A percentile compares a stretch with the other conserved stretches of the same genome.
These are phyloP conservation scores for Discostella stelligera DNA, from an alignment of 352 stramenopile genomes.

Conservation along the genomic window DNA sequence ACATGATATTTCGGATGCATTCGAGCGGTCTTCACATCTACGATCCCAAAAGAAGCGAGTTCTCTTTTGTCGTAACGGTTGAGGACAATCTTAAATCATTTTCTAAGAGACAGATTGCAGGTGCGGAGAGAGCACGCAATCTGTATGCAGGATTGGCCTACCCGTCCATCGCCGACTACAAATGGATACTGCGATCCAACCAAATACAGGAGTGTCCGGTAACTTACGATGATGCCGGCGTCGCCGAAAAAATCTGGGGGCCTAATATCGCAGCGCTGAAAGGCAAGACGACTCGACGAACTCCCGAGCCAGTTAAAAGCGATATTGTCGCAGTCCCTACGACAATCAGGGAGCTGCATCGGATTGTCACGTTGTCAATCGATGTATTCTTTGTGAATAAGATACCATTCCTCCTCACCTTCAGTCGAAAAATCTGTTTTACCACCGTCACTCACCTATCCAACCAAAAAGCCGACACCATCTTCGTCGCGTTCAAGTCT, in stretches of 20 bases:
- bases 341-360: not conserved
- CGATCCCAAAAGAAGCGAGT: not conserved
- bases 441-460: not conserved
- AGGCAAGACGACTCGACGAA: not conserved
- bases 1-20: not conserved
- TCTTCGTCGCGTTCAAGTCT: slow-evolving; percentile 9
- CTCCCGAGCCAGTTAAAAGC: not conserved
- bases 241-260: not conserved
- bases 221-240: not conserved
- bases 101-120: not conserved
- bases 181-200: not conserved
- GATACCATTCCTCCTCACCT: not conserved
- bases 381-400: slow-evolving; percentile 6
- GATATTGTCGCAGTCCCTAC: not conserved
- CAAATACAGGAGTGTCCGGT: not conserved
- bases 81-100: not conserved
- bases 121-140: not conserved
- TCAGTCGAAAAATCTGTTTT: not conserved
- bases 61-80: not conserved
- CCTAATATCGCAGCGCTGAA: not conserved
- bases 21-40: slow-evolving; percentile 1
- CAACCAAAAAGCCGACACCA: slow-evolving; percentile 6
- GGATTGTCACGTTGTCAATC: not conserved
- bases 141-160: not conserved
- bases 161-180: not conserved